Conservation (phyloP, 2,329 filamentous ascomycete species). For the Sclerotinia sclerotiorum region DNA sequence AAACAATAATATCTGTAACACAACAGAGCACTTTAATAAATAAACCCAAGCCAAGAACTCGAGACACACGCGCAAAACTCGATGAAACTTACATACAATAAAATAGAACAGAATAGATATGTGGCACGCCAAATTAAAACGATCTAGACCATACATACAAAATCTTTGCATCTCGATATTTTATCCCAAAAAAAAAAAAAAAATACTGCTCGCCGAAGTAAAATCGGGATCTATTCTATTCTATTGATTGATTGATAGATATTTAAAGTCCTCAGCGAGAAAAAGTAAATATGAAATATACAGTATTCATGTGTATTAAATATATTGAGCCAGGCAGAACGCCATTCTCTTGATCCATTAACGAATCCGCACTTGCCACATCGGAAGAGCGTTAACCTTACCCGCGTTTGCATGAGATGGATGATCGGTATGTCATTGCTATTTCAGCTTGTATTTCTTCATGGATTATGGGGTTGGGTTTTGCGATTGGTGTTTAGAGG, state of each 20-base stretch:
- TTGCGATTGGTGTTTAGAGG: neutral
- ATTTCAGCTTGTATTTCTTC: neutral
- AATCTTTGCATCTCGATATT: neutral
- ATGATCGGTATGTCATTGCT: neutral
- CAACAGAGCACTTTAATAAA: too few relatives aligned
- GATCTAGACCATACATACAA: neutral
- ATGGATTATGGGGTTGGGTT: neutral
- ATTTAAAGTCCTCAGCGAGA: neutral
- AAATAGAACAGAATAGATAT: too few relatives aligned
- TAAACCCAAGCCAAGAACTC: neutral
- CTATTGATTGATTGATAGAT: too few relatives aligned
- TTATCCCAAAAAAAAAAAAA: too few relatives aligned
- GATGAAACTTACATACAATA: too few relatives aligned
- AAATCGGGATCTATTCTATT: neutral
- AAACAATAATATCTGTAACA: too few relatives aligned
- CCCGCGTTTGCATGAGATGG: neutral
- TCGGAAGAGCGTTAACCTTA: neutral
- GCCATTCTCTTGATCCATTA: too few relatives aligned
- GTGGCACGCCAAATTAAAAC: neutral
- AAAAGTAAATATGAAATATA: neutral
- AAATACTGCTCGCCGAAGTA: neutral
- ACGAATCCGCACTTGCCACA: neutral
- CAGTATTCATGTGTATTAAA: too few relatives aligned
- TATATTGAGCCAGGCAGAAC: neutral
- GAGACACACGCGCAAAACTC: neutral